phyloP scores from a whole-genome alignment of 1,284 basidiomycete species.

The Leccinum subrobustum region DNA sequence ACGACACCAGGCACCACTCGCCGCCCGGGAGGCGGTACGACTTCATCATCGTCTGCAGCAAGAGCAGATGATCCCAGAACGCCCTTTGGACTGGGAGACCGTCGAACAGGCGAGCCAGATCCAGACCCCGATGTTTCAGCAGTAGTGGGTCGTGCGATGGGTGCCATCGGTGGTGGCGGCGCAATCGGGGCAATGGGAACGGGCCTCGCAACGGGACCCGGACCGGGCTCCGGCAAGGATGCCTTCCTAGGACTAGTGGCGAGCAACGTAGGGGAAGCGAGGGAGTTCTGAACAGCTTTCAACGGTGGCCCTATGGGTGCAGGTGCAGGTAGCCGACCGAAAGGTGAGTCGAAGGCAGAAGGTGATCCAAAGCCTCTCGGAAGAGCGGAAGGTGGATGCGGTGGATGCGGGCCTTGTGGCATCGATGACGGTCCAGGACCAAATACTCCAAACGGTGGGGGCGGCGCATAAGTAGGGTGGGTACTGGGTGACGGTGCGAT shows the following conservation, averaged over 20 bases:
- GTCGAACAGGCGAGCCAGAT: slow-evolving; percentile 59
- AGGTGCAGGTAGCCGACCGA: slow-evolving; percentile 39
- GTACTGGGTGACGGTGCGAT: slow-evolving; percentile 44
- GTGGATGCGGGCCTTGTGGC: slow-evolving; percentile 40
- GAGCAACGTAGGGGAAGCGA: slow-evolving; percentile 40
- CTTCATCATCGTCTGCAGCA: slow-evolving; percentile 74
- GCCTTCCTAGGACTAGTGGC: slow-evolving; percentile 36
- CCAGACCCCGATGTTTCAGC: slow-evolving; percentile 49
- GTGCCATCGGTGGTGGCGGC: slow-evolving; percentile 35
- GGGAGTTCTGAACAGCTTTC: slow-evolving; percentile 38
- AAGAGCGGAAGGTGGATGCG: slow-evolving; percentile 53
- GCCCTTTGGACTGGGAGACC: slow-evolving; percentile 72
- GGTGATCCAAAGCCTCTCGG: slow-evolving; percentile 49
- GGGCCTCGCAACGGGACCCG: slow-evolving; percentile 63
- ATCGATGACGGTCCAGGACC: slow-evolving; percentile 41
- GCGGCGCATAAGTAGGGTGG: slow-evolving; percentile 49
- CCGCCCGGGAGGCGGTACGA: slow-evolving; percentile 54
- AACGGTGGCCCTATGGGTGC: slow-evolving; percentile 59
- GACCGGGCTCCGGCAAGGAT: slow-evolving; percentile 40
- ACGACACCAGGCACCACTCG: slow-evolving; percentile 41
- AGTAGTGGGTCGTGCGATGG: slow-evolving; percentile 47
- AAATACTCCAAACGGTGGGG: slow-evolving; percentile 49
- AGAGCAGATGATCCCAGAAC: slow-evolving; percentile 75
- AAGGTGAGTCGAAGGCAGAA: slow-evolving; percentile 50
- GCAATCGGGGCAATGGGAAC: slow-evolving; percentile 36